phyloP scores from a whole-genome alignment of 2,329 filamentous ascomycete genomes.

The Fusarium oligoseptatum region DNA sequence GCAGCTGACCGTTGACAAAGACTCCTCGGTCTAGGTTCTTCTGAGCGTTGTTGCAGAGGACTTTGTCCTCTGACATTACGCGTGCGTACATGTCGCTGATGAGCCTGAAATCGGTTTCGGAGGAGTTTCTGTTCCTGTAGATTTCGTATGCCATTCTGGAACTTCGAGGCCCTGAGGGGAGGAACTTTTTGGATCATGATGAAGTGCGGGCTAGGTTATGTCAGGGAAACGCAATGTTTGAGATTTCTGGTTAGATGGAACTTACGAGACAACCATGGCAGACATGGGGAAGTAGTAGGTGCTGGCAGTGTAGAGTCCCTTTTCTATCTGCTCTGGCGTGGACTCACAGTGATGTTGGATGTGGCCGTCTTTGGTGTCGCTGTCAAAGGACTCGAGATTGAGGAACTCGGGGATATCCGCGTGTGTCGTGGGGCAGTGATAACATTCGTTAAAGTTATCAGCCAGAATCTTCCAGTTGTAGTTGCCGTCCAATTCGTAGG shows the following conservation, averaged over 20 bases:
- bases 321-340: slow-evolving; percentile 32
- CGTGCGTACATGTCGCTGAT: slow-evolving; percentile 21
- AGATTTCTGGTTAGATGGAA: not conserved
- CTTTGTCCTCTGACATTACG: slow-evolving; percentile 33
- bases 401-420: slow-evolving; percentile 32
- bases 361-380: slow-evolving; percentile 25
- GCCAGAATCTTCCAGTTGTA: slow-evolving; percentile 72
- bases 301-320: slow-evolving; percentile 27
- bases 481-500: slow-evolving; percentile 66
- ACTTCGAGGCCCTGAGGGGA: slow-evolving; percentile 13
- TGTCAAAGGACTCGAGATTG: slow-evolving; percentile 31
- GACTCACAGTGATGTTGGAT: slow-evolving; percentile 31
- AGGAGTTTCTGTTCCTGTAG: slow-evolving; percentile 31
- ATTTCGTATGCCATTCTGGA: slow-evolving; percentile 32
- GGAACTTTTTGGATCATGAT: slow-evolving; percentile 37
- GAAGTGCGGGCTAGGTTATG: slow-evolving; percentile 18
- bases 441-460: slow-evolving; percentile 72
- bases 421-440: slow-evolving; percentile 37
- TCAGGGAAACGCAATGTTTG: fast-evolving
- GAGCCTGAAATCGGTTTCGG: slow-evolving; percentile 12
- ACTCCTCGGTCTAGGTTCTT: slow-evolving; percentile 25
- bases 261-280: slow-evolving; percentile 34
- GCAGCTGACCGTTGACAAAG: slow-evolving; percentile 30
- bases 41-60: slow-evolving; percentile 22
- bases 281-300: slow-evolving; percentile 37